Evolutionary conservation across 495 filamentous ascomycete genomes (phyloP), one percentile per base, ranked within the genome.

Genomic region (Lichenothelia convexa): DNA sequence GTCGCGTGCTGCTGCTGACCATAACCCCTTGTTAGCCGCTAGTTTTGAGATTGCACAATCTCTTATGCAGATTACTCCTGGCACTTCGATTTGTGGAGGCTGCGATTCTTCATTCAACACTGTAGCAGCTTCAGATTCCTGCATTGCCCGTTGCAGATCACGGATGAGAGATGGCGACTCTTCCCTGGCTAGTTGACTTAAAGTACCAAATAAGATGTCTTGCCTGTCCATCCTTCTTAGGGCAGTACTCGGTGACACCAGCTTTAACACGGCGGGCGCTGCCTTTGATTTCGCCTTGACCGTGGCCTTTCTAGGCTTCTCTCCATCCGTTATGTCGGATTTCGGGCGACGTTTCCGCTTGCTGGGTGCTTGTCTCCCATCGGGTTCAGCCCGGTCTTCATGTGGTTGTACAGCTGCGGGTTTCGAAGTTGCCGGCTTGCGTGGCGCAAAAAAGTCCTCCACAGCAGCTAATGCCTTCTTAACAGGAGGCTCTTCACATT

Each of bases 181-280:
- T 24, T 82, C 78, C 36, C 64, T 63, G 32, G 78, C 79, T 13
- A 95, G 59, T 53, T 95, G 87, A 54, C 86, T 93, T 13, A 79
- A 91, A 1, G 84, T 93, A 12, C 86, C 87, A 53, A 95, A 95
- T 2, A 93, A 56, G 42, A 93, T 75, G 42, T 86, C 74, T 50
- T 92, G 87, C 5, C 69, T 59, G 3, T 73, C 61, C n/a, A 78
- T 57, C 42, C 73, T 65, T 40, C 70, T 70, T 30, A 72, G 49
- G 13, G 85, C 87, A 27, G 73, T 72, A 35, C 63, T 61, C 2
- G 87, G 87, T 3, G 83, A 82, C 20, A 85, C 63, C 5, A 92
- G 55, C 3, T 72, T 63, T 45, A 64, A 32, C 49, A 63, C 7
- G 48, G 51, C 24, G 42, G 49, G 18, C 50, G 58, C 49, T 43